phyloP scores from a whole-genome alignment of 345 rosid genomes.

The Populus ilicifolia region DNA sequence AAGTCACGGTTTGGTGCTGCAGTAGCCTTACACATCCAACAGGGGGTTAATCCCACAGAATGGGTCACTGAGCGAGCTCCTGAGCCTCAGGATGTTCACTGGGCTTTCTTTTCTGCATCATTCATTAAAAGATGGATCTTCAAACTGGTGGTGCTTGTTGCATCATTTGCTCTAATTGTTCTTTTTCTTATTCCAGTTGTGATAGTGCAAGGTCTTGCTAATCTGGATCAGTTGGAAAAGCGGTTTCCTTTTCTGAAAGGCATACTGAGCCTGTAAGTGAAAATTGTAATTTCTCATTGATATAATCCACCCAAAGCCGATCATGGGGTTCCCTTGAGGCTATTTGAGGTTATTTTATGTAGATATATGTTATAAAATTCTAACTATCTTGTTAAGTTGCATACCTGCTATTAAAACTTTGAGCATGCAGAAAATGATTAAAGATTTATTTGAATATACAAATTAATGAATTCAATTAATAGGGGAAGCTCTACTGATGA shows the following conservation, averaged over 20 bases:
- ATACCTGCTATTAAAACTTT: neutral
- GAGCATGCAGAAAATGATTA: neutral
- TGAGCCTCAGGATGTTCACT: constrained; percentile 74
- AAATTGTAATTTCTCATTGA: constrained; percentile 1
- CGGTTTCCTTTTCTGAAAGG: constrained; percentile 75
- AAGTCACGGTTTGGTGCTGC: constrained; percentile 79
- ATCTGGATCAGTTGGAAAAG: constrained; percentile 69
- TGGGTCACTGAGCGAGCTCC: constrained; percentile 94
- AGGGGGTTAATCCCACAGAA: constrained; percentile 71
- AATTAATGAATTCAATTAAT: neutral
- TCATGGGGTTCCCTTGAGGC: neutral
- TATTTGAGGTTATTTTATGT: neutral
- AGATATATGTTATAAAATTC: neutral
- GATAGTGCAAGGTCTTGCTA: constrained; percentile 87
- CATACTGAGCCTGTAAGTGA: constrained; percentile 63
- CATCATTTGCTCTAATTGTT: constrained; percentile 53
- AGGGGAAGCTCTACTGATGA: neutral
- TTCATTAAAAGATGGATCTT: constrained; percentile 71
- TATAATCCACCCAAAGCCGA: neutral
- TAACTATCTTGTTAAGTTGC: neutral
- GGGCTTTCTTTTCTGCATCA: constrained; percentile 88
- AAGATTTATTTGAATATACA: neutral
- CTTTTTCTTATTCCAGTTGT: constrained; percentile 73
- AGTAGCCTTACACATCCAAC: constrained; percentile 66
- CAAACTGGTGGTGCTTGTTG: constrained; percentile 49